Evolutionary conservation across 2,329 filamentous ascomycete species (phyloP), one percentile per base, ranked within the genome.

Genomic region (Penicillium expansum): DNA sequence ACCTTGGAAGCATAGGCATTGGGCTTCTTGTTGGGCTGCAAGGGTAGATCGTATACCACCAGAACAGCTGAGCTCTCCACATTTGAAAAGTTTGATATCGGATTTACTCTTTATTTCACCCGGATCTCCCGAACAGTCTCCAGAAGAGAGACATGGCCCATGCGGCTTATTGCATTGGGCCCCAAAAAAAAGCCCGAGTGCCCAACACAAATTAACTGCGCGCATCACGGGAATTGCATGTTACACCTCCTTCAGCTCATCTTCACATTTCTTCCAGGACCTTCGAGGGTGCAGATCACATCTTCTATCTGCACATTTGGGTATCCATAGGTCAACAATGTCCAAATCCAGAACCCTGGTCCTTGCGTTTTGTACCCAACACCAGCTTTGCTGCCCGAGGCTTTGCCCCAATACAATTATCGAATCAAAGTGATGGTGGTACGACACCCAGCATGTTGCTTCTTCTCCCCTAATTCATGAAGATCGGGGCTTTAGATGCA

Each of bases 1-100:
- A 20, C 18, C 47, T 35, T n/a, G 13, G 24, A 37, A 22, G 39
- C 41, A 52, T 16, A 54, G 55, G 59, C 54, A 65, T 65, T 61
- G 61, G 64, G 64, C 61, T 37, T 49, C 55, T 49, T 37, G 58
- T 66, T 65, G 64, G 64, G 64, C 61, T 64, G 57, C 62, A 66
- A 62, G 42, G 18, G 32, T 41, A 41, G 22, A 38, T 32, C 16
- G 20, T n/a, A 16, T 30, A 18, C 35, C 49, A 51, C 33, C 16
- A 10, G 16, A 35, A 44, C 20, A 41, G n/a, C 18, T 41, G 43
- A 53, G 33, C 30, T 44, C 50, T 33, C 24, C 50, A 45, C 22
- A 48, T n/a, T 16, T n/a, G 8, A 18, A 33, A 51, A 32, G 5
- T 29, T 39, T 33, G 38, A 35, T 41, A 30, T 22, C 10, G 2